These are phyloP conservation scores for Ophiostoma sp. DNA, from an alignment of 2,329 filamentous ascomycete genomes.

Conservation along the genomic window DNA sequence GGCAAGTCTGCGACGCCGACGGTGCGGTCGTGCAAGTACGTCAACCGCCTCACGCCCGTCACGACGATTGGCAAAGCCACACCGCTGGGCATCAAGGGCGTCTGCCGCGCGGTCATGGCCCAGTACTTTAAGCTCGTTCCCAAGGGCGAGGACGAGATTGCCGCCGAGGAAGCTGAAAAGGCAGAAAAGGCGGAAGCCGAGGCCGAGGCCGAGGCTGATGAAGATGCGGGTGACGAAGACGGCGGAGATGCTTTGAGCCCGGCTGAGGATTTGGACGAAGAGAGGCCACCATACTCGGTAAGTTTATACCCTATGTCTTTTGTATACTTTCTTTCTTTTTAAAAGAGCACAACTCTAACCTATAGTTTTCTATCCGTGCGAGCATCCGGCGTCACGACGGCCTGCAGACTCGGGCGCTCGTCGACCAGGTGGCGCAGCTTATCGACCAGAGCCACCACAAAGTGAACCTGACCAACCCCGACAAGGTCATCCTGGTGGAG, in stretches of 20 bases:
- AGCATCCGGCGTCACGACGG: constrained; percentile 67
- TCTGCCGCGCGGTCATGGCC: constrained; percentile 58
- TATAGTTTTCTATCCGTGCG: constrained; percentile 77
- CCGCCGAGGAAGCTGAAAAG: background rate
- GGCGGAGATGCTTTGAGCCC: background rate
- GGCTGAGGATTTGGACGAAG: background rate
- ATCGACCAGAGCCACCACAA: constrained; percentile 61
- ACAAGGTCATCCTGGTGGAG: constrained; percentile 74
- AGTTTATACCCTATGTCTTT: constrained; percentile 26
- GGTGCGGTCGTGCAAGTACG: constrained; percentile 39
- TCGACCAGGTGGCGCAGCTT: constrained; percentile 62
- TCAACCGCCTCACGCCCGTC: constrained; percentile 55
- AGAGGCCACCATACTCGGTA: constrained; percentile 39
- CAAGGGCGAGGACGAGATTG: constrained; percentile 23
- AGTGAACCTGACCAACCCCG: constrained; percentile 71
- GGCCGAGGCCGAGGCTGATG: background rate
- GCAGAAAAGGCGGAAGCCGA: background rate
- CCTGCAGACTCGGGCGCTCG: constrained; percentile 63
- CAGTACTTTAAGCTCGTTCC: constrained; percentile 54
- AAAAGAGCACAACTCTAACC: background rate
- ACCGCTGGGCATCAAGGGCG: constrained; percentile 60
- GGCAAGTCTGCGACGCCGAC: background rate
- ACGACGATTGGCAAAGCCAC: constrained; percentile 58
- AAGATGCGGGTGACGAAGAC: background rate
- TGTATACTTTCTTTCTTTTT: background rate